Evolutionary conservation across 2,329 filamentous ascomycete genomes (phyloP).

Genomic region (Fusarium sp.): DNA sequence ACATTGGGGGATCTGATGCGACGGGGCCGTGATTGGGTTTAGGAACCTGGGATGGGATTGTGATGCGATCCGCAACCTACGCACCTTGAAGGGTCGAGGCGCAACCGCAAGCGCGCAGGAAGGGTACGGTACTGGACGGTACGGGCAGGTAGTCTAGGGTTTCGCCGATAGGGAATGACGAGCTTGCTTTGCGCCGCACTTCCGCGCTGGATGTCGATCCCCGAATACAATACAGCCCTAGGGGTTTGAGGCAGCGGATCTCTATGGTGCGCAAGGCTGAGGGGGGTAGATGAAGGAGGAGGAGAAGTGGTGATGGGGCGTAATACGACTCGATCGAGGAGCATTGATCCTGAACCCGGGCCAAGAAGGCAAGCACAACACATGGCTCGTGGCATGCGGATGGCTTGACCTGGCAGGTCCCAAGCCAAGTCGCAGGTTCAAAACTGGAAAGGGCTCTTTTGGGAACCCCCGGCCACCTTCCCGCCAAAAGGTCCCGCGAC

Average conservation of each 20-base stretch:
- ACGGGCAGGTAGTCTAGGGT: background rate
- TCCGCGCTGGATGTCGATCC: slow-evolving; percentile 36
- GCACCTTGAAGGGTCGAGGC: slow-evolving; percentile 35
- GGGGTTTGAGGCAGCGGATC: slow-evolving; percentile 4
- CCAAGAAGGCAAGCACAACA: slow-evolving; percentile 26
- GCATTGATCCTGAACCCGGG: background rate
- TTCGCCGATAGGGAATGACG: background rate
- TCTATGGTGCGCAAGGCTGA: background rate
- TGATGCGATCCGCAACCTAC: slow-evolving; percentile 35
- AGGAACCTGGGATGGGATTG: slow-evolving; percentile 18
- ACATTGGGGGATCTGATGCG: slow-evolving; percentile 38
- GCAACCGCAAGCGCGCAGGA: slow-evolving; percentile 3
- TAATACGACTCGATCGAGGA: slow-evolving; percentile 16
- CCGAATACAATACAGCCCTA: slow-evolving; percentile 12
- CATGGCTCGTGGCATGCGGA: slow-evolving; percentile 19
- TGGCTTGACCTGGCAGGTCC: slow-evolving; percentile 33
- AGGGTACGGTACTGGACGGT: background rate
- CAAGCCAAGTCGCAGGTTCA: slow-evolving; percentile 32
- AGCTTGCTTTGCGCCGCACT: slow-evolving; percentile 4
- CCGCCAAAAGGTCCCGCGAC: slow-evolving; percentile 47
- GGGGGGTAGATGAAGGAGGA: background rate
- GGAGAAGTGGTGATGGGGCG: slow-evolving; percentile 12
- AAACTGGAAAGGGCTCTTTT: slow-evolving; percentile 25
- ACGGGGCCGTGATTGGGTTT: slow-evolving; percentile 36
- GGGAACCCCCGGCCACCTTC: slow-evolving; percentile 36